Conservation (phyloP, 2,329 filamentous ascomycete genomes). For the Penicillium decumbens region DNA sequence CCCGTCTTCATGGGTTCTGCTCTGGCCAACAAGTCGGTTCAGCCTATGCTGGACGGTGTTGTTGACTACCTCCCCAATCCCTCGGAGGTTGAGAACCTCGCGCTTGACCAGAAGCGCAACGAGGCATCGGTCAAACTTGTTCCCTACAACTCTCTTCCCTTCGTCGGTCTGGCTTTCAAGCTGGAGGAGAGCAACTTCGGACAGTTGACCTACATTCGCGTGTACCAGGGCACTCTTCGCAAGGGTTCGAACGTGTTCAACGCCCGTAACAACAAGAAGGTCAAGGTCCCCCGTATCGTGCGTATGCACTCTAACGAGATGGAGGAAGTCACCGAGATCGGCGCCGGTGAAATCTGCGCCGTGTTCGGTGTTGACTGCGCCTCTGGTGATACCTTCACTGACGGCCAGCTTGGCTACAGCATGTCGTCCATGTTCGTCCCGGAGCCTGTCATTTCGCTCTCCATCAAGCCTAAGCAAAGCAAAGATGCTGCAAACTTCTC, state of each 20-base stretch:
- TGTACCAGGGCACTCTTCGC: slow-evolving; percentile 86
- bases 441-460: slow-evolving; percentile 95
- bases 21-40: slow-evolving; percentile 87
- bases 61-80: slow-evolving; percentile 96
- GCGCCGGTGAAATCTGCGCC: slow-evolving; percentile 95
- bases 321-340: slow-evolving; percentile 91
- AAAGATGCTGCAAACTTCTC: slow-evolving; percentile 92
- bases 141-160: slow-evolving; percentile 88
- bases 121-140: slow-evolving; percentile 82
- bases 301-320: slow-evolving; percentile 99
- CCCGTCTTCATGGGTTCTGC: slow-evolving; percentile 97
- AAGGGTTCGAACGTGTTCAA: slow-evolving; percentile 93
- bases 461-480: slow-evolving; percentile 90
- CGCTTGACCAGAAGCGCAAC: slow-evolving; percentile 72
- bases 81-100: slow-evolving; percentile 79
- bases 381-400: slow-evolving; percentile 96
- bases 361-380: slow-evolving; percentile 98
- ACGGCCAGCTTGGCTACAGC: slow-evolving; percentile 83
- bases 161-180: slow-evolving; percentile 96
- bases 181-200: slow-evolving; percentile 98
- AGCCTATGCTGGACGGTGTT: slow-evolving; percentile 94
- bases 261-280: slow-evolving; percentile 88
- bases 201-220: slow-evolving; percentile 95
- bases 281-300: slow-evolving; percentile 94
- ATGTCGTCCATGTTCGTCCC: slow-evolving; percentile 98